Conservation (phyloP, 2,329 filamentous ascomycete species). For the Penicillium verrucosum region DNA sequence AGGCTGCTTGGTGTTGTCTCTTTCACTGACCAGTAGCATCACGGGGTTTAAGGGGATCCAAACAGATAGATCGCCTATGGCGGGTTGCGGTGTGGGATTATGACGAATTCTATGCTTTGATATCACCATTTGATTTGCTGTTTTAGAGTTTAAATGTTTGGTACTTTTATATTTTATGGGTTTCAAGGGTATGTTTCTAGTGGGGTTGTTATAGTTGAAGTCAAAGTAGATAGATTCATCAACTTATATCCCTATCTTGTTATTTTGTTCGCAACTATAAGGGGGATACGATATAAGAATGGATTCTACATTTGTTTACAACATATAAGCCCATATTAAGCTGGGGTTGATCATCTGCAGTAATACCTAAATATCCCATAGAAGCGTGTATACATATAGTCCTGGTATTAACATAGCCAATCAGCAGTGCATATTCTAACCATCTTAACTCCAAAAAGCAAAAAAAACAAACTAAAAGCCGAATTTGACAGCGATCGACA, state of each 20-base stretch:
- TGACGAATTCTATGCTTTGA: neutral
- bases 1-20: neutral
- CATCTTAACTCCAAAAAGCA: neutral
- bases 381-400: neutral
- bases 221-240: neutral
- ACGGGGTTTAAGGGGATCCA: neutral
- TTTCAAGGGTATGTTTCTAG: neutral
- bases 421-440: neutral
- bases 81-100: neutral
- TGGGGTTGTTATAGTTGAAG: neutral
- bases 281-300: neutral
- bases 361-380: neutral
- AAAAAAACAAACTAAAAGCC: neutral
- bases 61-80: neutral
- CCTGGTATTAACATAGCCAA: neutral
- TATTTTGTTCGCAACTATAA: too few species aligned
- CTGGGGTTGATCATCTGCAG: neutral
- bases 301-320: neutral
- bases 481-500: conserved; percentile 1
- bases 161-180: neutral
- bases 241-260: neutral
- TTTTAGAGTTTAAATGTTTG: neutral
- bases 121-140: neutral
- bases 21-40: neutral
- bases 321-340: neutral